A percentile compares a stretch with the other conserved stretches of the same genome.
Evolutionary conservation across 805 yeast genomes (phyloP).

Genomic region (Candida awuae): DNA sequence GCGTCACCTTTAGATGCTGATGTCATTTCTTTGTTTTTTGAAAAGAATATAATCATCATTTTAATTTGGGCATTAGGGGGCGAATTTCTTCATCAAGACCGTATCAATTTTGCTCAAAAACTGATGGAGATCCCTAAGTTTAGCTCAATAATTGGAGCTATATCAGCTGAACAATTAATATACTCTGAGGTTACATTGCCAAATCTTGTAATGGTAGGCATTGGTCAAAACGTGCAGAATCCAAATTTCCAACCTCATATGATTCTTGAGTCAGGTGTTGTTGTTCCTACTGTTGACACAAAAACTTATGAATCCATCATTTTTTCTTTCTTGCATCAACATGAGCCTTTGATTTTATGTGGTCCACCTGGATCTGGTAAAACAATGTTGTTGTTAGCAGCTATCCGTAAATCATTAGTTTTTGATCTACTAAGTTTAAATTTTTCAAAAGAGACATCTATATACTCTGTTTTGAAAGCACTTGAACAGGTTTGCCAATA

Average conservation of each 20-base stretch:
- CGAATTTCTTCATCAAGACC: slow-evolving; percentile 35
- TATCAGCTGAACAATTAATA: slow-evolving; percentile 20
- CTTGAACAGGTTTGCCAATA: slow-evolving; percentile 69
- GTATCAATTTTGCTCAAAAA: slow-evolving; percentile 31
- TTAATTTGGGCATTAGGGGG: slow-evolving; percentile 63
- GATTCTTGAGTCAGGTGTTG: slow-evolving; percentile 50
- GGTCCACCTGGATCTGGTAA: slow-evolving; percentile 99
- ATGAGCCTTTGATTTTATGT: slow-evolving; percentile 61
- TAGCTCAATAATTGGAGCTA: slow-evolving; percentile 3
- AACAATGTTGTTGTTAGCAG: slow-evolving; percentile 78
- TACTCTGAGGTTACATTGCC: slow-evolving; percentile 40
- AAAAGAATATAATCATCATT: slow-evolving; percentile 31
- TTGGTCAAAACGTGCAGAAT: slow-evolving; percentile 33
- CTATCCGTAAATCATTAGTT: slow-evolving; percentile 49
- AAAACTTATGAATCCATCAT: slow-evolving; percentile 55
- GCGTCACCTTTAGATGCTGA: slow-evolving; percentile 21
- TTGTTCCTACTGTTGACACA: slow-evolving; percentile 79
- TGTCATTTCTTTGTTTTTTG: slow-evolving; percentile 26
- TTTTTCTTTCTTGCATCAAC: slow-evolving; percentile 46
- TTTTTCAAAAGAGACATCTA: slow-evolving; percentile 74
- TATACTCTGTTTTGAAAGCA: slow-evolving; percentile 50
- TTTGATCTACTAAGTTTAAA: slow-evolving; percentile 62
- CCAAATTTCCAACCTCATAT: slow-evolving; percentile 49
- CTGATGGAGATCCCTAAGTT: slow-evolving; percentile 22
- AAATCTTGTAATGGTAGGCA: slow-evolving; percentile 39